phyloP scores from a whole-genome alignment of 768 basidiomycete genomes.

The Russula ochroleuca region DNA sequence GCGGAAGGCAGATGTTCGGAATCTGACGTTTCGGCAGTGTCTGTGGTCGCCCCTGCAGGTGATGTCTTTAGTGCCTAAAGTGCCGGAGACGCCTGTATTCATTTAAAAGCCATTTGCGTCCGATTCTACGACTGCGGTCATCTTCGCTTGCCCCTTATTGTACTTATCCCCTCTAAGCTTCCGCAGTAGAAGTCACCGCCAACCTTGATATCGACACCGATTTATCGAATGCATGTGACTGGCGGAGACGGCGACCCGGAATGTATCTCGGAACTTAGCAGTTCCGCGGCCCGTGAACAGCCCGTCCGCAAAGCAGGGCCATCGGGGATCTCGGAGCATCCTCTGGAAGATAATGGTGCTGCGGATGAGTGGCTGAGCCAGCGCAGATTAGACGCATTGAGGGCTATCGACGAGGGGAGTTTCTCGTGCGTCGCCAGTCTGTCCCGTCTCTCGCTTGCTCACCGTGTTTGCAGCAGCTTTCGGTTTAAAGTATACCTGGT shows the following conservation, averaged over 20 bases:
- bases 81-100: too few relatives aligned
- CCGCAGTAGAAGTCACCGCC: too few relatives aligned
- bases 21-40: too few relatives aligned
- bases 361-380: conserved; percentile 47
- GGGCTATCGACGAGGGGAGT: conserved; percentile 79
- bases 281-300: not conserved
- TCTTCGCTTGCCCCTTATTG: not conserved
- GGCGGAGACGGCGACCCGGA: not conserved
- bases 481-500: conserved; percentile 45
- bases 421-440: conserved; percentile 56
- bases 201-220: not conserved
- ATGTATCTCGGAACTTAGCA: not conserved
- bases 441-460: not conserved
- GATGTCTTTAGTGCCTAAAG: too few relatives aligned
- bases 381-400: conserved; percentile 71
- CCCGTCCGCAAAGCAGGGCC: not conserved
- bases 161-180: too few relatives aligned
- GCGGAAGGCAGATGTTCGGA: too few relatives aligned
- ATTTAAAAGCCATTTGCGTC: not conserved
- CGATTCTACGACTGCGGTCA: not conserved
- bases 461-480: conserved; percentile 38
- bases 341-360: too few relatives aligned
- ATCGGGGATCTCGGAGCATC: not conserved
- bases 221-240: not conserved
- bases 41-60: too few relatives aligned